Base-by-base conservation (phyloP, 1,284 basidiomycete species). In the Ustilago curta region DNA sequence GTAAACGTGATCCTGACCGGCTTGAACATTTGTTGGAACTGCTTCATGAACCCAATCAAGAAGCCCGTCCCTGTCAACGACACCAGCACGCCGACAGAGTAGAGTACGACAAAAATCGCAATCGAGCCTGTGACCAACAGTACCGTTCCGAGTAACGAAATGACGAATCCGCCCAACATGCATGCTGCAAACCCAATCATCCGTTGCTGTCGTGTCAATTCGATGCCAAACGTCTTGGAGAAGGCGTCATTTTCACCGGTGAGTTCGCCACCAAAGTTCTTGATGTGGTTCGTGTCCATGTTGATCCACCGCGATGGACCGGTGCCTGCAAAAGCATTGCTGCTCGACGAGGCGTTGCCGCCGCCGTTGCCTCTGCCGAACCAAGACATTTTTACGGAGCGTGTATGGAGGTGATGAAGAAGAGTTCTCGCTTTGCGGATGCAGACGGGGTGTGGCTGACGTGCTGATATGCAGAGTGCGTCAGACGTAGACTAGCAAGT, bases 1-100 rank as follows among this genome's bases (percentile, higher is more conserved):
- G 93, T 91, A 0, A 95, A 94, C 12, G 92, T 86, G n/a, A 96
- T 86, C 59, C 94, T 91, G 23, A 95, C 90, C 52, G 93, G 91
- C 85, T 95, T 94, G 88, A 96, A 96, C 94, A 95, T 95, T 92
- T 93, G 76, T 27, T 70, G 51, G 56, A 77, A 70, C 65, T 73
- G 74, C 67, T 71, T 74, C 21, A 74, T 71, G 50, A 82, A 82
- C 3, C 78, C 72, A 14, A 77, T 58, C 51, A 78, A 59, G 55
- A 80, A 80, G 2, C 80, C 80, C 1, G 80, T 81, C 9, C 94
- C 95, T 65, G 92, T 85, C 55, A 97, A 89, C 11, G 92, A 91
- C 61, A 96, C 86, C 67, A 97, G 85, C 55, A 93, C 92, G 32
- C 95, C 95, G 44, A 96, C 72, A 31, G 88, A 90, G 87, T 94